A percentile compares a stretch with the other conserved stretches of the same genome.
Evolutionary conservation across 805 yeast genomes (phyloP).

Genomic region (Lipomyces spencermartinsiae): DNA sequence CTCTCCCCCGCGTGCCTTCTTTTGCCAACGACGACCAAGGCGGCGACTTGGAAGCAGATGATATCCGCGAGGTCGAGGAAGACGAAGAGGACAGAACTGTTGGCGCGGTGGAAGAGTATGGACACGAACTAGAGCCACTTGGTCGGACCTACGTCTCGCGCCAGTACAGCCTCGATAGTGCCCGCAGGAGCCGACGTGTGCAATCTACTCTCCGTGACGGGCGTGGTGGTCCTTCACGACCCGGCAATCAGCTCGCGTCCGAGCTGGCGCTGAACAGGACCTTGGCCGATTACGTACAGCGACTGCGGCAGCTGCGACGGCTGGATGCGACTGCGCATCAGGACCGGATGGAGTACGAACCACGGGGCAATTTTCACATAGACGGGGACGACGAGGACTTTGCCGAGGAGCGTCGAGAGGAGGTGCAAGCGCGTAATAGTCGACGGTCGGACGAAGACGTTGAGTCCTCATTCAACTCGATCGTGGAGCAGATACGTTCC

Average conservation of each 20-base stretch:
- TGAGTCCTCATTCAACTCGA: constrained; percentile 16
- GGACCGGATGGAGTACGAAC: constrained; percentile 37
- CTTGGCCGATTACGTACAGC: constrained; percentile 28
- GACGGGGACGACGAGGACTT: constrained; percentile 15
- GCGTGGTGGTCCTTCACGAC: neutral
- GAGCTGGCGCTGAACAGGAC: constrained; percentile 29
- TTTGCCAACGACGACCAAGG: constrained; percentile 3
- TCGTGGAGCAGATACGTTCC: constrained; percentile 29
- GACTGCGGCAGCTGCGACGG: constrained; percentile 42
- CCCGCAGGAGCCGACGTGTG: constrained; percentile 8
- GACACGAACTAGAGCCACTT: constrained; percentile 29
- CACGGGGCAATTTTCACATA: neutral
- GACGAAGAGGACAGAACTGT: neutral
- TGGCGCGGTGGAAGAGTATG: constrained; percentile 10
- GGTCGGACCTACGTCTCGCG: constrained; percentile 33
- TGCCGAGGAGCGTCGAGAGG: constrained; percentile 1
- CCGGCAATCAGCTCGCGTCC: constrained; percentile 9
- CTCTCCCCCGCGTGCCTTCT: constrained; percentile 10
- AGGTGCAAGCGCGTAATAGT: neutral
- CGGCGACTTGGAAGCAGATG: neutral
- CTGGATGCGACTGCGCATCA: constrained; percentile 41
- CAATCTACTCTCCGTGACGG: neutral
- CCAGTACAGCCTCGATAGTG: constrained; percentile 23
- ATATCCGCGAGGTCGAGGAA: neutral
- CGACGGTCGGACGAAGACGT: neutral